Percentiles rank a stretch among this genome's conserved stretches.
Conservation (phyloP, 2,329 filamentous ascomycete genomes). For the Hypoxylon sp. region DNA sequence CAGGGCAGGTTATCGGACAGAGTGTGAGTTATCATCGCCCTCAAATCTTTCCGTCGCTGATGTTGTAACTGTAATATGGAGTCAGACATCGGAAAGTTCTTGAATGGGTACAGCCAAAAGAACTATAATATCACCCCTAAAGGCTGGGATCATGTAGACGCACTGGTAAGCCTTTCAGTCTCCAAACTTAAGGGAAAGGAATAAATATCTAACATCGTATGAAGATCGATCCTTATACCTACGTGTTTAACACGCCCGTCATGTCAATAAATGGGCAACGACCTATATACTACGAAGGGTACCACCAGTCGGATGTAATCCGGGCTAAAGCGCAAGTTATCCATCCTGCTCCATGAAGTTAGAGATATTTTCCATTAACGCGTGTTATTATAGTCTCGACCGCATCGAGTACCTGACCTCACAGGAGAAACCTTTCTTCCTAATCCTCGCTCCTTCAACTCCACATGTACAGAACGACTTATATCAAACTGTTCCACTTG, state of each 20-base stretch:
- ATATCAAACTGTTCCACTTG: background rate
- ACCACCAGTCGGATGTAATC: slow-evolving; percentile 29
- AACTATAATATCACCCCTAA: slow-evolving; percentile 21
- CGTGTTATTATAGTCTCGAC: slow-evolving; percentile 4
- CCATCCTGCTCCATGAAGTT: background rate
- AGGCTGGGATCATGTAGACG: slow-evolving; percentile 28
- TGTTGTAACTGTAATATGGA: background rate
- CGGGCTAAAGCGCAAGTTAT: slow-evolving; percentile 26
- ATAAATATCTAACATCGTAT: background rate
- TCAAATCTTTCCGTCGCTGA: background rate
- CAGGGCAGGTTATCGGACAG: slow-evolving; percentile 40
- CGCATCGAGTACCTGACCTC: slow-evolving; percentile 13
- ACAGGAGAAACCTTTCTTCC: slow-evolving; percentile 21
- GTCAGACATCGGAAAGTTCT: slow-evolving; percentile 36
- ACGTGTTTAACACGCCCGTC: slow-evolving; percentile 21
- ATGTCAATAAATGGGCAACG: slow-evolving; percentile 28
- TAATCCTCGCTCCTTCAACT: slow-evolving; percentile 24
- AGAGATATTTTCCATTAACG: background rate
- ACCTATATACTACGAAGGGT: slow-evolving; percentile 26
- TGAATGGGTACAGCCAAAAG: slow-evolving; percentile 30
- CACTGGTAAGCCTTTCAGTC: background rate
- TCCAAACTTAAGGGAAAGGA: background rate
- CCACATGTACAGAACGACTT: slow-evolving; percentile 14
- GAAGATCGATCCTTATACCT: slow-evolving; percentile 28
- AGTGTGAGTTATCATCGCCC: slow-evolving; percentile 15